phyloP scores from a whole-genome alignment of 352 stramenopile genomes.

The Globisporangium rhizosaccharum region DNA sequence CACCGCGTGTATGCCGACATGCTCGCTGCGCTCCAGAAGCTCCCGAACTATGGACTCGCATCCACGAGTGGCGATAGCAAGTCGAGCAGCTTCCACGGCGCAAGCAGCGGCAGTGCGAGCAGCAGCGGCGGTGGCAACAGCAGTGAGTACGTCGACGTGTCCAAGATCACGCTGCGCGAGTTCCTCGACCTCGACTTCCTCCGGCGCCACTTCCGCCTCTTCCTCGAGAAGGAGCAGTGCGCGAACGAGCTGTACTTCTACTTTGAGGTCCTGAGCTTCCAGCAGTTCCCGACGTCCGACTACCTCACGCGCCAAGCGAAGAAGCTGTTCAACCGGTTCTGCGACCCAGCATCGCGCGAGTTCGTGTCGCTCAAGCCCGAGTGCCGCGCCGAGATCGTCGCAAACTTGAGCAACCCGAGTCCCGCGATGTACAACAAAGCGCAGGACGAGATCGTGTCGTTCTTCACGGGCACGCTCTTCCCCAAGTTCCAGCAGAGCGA shows the following conservation, averaged over 20 bases:
- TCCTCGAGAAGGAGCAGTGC: conserved; percentile 69
- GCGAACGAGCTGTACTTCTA: conserved; percentile 70
- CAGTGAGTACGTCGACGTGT: conserved; percentile 38
- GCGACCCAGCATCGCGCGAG: conserved; percentile 53
- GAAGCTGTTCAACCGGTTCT: conserved; percentile 66
- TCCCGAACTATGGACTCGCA: conserved; percentile 4
- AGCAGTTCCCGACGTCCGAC: conserved; percentile 73
- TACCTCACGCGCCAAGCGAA: conserved; percentile 60
- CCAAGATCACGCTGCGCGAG: conserved; percentile 45
- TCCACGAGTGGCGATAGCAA: conserved; percentile 5
- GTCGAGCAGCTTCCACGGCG: conserved; percentile 11
- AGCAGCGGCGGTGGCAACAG: conserved; percentile 4
- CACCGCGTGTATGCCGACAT: conserved; percentile 40
- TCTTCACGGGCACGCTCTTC: conserved; percentile 61
- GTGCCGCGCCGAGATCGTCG: conserved; percentile 25
- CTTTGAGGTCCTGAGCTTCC: conserved; percentile 64
- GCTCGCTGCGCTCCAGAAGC: conserved; percentile 21
- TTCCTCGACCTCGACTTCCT: conserved; percentile 57
- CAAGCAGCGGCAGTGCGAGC: conserved; percentile 5
- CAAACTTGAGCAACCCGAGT: conserved; percentile 29
- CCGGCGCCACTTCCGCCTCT: conserved; percentile 55
- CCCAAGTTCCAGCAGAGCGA: conserved; percentile 73
- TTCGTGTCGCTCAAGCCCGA: conserved; percentile 36
- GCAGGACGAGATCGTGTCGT: conserved; percentile 62
- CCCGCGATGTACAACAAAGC: conserved; percentile 68